Evolutionary conservation across 2,329 filamentous ascomycete genomes (phyloP).

Genomic region (Aureobasidium uvarum): DNA sequence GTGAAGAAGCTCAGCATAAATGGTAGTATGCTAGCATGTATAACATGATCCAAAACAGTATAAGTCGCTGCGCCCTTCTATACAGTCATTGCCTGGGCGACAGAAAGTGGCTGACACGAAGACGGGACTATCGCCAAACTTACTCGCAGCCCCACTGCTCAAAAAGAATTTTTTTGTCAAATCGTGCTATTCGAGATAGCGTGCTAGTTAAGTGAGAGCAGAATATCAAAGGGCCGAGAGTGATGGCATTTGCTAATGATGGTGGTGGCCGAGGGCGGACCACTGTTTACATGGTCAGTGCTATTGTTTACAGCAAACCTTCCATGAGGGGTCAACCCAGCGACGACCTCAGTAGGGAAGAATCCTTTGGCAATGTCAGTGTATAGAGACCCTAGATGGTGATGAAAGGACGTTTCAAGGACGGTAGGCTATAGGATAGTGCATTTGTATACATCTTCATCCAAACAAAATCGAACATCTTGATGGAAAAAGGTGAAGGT

Average conservation of each 20-base stretch:
- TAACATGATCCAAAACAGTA: constrained; percentile 1
- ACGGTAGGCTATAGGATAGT: neutral
- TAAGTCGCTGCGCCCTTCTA: neutral
- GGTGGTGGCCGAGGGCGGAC: constrained; percentile 14
- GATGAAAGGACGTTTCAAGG: neutral
- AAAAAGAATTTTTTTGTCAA: constrained; percentile 18
- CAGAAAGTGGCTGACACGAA: constrained; percentile 18
- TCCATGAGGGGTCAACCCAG: constrained; percentile 14
- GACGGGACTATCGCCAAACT: neutral
- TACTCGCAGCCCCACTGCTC: constrained; percentile 11
- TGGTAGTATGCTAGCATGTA: neutral
- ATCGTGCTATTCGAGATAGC: constrained; percentile 6
- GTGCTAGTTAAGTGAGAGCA: neutral
- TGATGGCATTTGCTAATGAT: constrained; percentile 16
- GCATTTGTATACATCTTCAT: neutral
- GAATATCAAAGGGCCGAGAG: constrained; percentile 8
- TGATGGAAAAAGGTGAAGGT: constrained; percentile 1
- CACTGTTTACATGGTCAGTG: constrained; percentile 22
- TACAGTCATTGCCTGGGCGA: constrained; percentile 3
- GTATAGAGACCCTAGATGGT: constrained; percentile 2
- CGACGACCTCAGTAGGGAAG: constrained; percentile 6
- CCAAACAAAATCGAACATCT: neutral
- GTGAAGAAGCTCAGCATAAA: neutral
- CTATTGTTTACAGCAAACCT: constrained; percentile 13
- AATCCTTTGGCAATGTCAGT: neutral